phyloP scores from a whole-genome alignment of 2,329 filamentous ascomycete genomes.

The Verticillium albo-atrum region DNA sequence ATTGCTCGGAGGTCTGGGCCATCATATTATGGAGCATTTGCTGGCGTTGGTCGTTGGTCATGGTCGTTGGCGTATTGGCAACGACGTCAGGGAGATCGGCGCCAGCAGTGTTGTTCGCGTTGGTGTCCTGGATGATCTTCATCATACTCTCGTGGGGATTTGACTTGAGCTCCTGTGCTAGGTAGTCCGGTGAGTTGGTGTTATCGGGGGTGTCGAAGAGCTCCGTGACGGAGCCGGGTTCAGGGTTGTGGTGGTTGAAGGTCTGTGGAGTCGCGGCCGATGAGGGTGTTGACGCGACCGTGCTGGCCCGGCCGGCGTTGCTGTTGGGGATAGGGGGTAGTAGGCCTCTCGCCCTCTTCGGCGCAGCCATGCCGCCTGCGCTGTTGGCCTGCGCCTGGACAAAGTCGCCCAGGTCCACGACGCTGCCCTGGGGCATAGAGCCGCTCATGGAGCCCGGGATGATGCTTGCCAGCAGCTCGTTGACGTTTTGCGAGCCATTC shows the following conservation, averaged over 20 bases:
- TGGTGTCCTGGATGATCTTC: slow-evolving; percentile 61
- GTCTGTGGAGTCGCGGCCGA: slow-evolving; percentile 22
- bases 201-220: slow-evolving; percentile 49
- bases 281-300: slow-evolving; percentile 18
- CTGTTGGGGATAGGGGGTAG: slow-evolving; percentile 47
- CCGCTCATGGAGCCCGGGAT: slow-evolving; percentile 54
- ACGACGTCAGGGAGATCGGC: slow-evolving; percentile 54
- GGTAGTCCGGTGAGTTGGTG: slow-evolving; percentile 38
- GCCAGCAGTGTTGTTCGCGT: slow-evolving; percentile 44
- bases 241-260: slow-evolving; percentile 26
- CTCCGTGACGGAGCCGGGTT: slow-evolving; percentile 53
- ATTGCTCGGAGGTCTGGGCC: slow-evolving; percentile 26
- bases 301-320: slow-evolving; percentile 21
- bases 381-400: slow-evolving; percentile 41
- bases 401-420: slow-evolving; percentile 59
- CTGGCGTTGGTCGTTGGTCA: slow-evolving; percentile 53
- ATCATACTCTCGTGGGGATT: slow-evolving; percentile 60
- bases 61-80: slow-evolving; percentile 48
- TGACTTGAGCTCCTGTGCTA: slow-evolving; percentile 52
- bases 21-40: slow-evolving; percentile 58
- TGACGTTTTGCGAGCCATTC: slow-evolving; percentile 68
- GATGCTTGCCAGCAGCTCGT: slow-evolving; percentile 76
- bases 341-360: slow-evolving; percentile 49
- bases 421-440: slow-evolving; percentile 45
- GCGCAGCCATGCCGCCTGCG: slow-evolving; percentile 32